Evolutionary conservation across 2,329 filamentous ascomycete species (phyloP).

Genomic region (Stachybotrys echinatus): DNA sequence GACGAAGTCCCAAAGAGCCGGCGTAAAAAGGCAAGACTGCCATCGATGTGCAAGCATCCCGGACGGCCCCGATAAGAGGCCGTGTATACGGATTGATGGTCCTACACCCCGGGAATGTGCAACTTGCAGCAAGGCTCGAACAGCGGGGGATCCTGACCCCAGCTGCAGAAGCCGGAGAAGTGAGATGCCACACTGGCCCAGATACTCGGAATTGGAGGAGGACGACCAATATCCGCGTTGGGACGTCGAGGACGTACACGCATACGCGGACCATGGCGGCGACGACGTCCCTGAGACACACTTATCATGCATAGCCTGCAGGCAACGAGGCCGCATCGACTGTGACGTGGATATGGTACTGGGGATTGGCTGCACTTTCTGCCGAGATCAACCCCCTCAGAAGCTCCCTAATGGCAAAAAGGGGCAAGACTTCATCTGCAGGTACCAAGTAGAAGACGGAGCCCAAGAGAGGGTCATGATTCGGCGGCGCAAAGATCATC

Average conservation of each 20-base stretch:
- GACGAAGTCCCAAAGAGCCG: too few species aligned
- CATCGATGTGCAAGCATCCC: too few species aligned
- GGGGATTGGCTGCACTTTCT: neutral
- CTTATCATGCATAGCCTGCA: neutral
- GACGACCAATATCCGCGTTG: neutral
- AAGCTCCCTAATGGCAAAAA: neutral
- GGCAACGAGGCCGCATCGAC: neutral
- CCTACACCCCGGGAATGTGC: neutral
- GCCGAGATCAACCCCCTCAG: neutral
- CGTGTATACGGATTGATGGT: neutral
- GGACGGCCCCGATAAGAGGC: too few species aligned
- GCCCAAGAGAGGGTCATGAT: too few species aligned
- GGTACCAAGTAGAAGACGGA: too few species aligned
- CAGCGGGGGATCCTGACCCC: neutral
- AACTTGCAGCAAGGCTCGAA: neutral
- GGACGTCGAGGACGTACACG: neutral
- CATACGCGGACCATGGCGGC: neutral
- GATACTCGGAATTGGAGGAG: too few species aligned
- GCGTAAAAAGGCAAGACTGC: too few species aligned
- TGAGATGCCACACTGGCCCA: neutral
- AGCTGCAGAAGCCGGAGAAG: neutral
- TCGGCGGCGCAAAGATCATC: too few species aligned
- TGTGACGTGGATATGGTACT: neutral
- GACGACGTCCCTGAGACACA: neutral
- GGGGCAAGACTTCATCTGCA: too few species aligned